Percentiles rank a stretch among this genome's conserved stretches.
Conservation (phyloP, 2,329 filamentous ascomycete species). For the Ophiosphaerella narmari region DNA sequence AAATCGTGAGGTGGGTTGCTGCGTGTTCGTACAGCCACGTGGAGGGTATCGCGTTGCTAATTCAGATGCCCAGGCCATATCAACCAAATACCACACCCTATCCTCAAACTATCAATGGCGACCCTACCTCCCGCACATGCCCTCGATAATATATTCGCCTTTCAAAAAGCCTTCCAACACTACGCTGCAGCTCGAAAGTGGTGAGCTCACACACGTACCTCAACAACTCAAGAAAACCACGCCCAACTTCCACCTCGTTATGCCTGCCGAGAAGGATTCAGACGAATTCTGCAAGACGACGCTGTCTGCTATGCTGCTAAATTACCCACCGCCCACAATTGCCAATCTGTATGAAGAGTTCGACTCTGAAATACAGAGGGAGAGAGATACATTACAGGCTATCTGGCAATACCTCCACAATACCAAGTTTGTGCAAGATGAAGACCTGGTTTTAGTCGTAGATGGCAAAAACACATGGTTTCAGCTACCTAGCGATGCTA, state of each 20-base stretch:
- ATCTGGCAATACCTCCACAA: conserved; percentile 56
- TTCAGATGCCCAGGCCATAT: conserved; percentile 25
- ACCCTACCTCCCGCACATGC: conserved; percentile 27
- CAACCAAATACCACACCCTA: conserved; percentile 30
- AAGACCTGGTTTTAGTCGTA: conserved; percentile 67
- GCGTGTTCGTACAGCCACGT: neutral
- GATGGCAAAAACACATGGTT: conserved; percentile 69
- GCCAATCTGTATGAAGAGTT: conserved; percentile 51
- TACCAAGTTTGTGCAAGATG: conserved; percentile 55
- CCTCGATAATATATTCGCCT: conserved; percentile 29
- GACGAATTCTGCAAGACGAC: conserved; percentile 62
- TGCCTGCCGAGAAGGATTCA: conserved; percentile 56
- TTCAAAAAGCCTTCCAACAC: conserved; percentile 40
- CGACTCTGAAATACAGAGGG: conserved; percentile 34
- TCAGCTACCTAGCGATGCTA: conserved; percentile 66
- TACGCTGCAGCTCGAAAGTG: conserved; percentile 42
- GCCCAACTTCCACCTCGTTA: conserved; percentile 59
- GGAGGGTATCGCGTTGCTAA: neutral
- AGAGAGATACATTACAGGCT: conserved; percentile 52
- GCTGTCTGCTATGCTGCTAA: conserved; percentile 61
- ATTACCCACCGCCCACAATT: conserved; percentile 63
- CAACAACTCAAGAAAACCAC: conserved; percentile 37
- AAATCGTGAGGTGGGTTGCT: conserved; percentile 23
- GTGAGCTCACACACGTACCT: conserved; percentile 32
- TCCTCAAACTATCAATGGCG: conserved; percentile 38